Evolutionary conservation across 192 early-diverging fungal genomes (phyloP), one percentile per base, ranked within the genome.

Genomic region (Obelidium mucronatum): DNA sequence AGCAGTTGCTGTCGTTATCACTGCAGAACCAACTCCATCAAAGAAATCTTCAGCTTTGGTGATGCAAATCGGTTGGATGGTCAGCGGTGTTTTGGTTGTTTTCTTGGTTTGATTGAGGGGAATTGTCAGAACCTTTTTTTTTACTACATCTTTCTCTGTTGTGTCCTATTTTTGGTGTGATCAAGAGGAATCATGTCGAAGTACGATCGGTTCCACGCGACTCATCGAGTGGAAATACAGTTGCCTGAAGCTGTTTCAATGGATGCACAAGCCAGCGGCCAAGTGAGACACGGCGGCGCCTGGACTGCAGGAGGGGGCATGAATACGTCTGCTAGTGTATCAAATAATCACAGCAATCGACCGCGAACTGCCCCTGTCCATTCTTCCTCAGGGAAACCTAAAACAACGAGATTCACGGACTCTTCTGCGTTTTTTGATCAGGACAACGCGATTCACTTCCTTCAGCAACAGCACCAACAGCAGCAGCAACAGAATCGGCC

Each of bases 161-260:
- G n/a, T n/a, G n/a, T n/a, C n/a, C n/a, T n/a, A n/a, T n/a, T n/a
- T n/a, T n/a, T n/a, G n/a, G n/a, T n/a, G n/a, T n/a, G n/a, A n/a
- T n/a, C n/a, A n/a, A n/a, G n/a, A n/a, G n/a, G n/a, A n/a, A n/a
- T n/a, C n/a, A n/a, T n/a, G n/a, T n/a, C n/a, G n/a, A n/a, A n/a
- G 37, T 39, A 67, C 17, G 66, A 67, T 31, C 66, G 66, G 6
- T 67, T 67, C 44, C 66, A 67, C 31, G 17, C 66, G 26, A 67
- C 66, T 26, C 39, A 67, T 67, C 66, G 42, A 33, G 42, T 67
- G 17, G 66, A 67, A 67, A 51, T 67, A 17, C 66, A 35, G 11
- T 39, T 67, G 2, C 66, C 66, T 48, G 35, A 65, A 8, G 63
- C 19, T 1, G 17, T 37, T 40, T 24, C 31, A 1, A 36, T 35